phyloP scores from a whole-genome alignment of 148 eudicot species.

The Amaranthus hypochondriacus region DNA sequence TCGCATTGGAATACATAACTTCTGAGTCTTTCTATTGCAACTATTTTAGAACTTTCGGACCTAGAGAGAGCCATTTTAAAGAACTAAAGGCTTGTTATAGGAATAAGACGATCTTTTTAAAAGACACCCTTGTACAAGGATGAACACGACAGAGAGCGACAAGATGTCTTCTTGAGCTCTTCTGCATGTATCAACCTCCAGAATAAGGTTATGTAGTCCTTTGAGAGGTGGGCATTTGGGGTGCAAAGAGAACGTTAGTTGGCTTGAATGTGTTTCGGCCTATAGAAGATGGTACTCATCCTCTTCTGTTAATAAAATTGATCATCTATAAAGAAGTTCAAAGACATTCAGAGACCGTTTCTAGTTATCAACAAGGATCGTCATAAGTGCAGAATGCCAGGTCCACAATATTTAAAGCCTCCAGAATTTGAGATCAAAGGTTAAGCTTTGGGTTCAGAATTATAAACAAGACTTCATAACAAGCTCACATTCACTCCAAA shows the following conservation, averaged over 20 bases:
- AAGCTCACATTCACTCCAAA: background rate
- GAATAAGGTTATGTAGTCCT: too few species aligned
- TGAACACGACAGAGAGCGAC: too few species aligned
- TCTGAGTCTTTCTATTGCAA: too few species aligned
- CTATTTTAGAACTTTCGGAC: too few species aligned
- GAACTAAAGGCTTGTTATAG: too few species aligned
- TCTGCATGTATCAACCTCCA: too few species aligned
- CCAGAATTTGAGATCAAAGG: background rate
- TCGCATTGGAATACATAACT: too few species aligned
- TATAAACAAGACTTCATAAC: background rate
- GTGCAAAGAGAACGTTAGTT: background rate
- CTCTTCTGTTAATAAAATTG: background rate
- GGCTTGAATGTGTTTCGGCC: background rate
- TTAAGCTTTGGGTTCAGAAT: background rate
- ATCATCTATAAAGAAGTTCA: constrained; percentile 2
- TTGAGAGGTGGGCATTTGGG: background rate
- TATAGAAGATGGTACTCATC: background rate
- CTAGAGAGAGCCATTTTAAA: too few species aligned
- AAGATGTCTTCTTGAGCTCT: too few species aligned
- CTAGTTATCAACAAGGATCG: background rate
- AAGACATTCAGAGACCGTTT: background rate
- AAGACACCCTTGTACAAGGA: too few species aligned
- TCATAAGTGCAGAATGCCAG: background rate
- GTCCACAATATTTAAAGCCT: background rate
- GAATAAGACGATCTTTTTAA: too few species aligned